These are phyloP conservation scores for Phaeophleospora eucalypticola DNA, from an alignment of 2,329 filamentous ascomycete species.

Conservation along the genomic window DNA sequence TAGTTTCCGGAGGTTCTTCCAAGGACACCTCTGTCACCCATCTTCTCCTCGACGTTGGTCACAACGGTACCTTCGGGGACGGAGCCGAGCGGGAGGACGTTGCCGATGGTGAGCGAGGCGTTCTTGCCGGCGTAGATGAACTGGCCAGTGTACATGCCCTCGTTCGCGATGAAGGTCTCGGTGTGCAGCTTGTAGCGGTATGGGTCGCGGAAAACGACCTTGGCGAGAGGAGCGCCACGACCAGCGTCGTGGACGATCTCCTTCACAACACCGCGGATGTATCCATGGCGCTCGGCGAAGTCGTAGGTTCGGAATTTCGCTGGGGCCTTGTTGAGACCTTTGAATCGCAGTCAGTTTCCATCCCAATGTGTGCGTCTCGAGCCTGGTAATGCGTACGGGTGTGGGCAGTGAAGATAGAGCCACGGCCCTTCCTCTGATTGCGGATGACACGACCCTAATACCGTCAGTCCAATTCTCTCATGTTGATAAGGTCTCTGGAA, in stretches of 20 bases:
- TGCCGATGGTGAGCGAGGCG: conserved; percentile 92
- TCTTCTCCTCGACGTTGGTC: conserved; percentile 99
- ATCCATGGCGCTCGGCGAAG: conserved; percentile 75
- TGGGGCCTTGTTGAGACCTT: conserved; percentile 89
- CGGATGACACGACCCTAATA: conserved; percentile 64
- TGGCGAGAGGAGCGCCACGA: conserved; percentile 95
- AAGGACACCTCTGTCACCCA: conserved; percentile 91
- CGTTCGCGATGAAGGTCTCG: conserved; percentile 99
- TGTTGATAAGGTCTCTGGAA: conserved; percentile 3
- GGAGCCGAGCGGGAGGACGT: conserved; percentile 89
- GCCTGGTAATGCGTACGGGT: conserved; percentile 23
- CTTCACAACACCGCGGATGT: conserved; percentile 95
- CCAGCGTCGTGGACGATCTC: conserved; percentile 99
- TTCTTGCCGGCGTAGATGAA: conserved; percentile 99
- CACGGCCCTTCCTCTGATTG: conserved; percentile 72
- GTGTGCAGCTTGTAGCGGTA: conserved; percentile 97
- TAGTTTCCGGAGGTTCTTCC: conserved; percentile 99
- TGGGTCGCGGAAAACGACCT: conserved; percentile 94
- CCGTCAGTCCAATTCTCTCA: conserved; percentile 13
- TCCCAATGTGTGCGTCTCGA: not conserved
- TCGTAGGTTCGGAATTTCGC: conserved; percentile 97
- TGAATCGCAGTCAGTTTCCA: conserved; percentile 42
- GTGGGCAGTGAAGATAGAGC: conserved; percentile 65
- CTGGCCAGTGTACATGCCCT: conserved; percentile 99
- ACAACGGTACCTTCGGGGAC: conserved; percentile 99